Percentiles rank a stretch among this genome's conserved stretches.
These are phyloP conservation scores for Helminthosporium solani DNA, from an alignment of 2,329 filamentous ascomycete species.

Conservation along the genomic window DNA sequence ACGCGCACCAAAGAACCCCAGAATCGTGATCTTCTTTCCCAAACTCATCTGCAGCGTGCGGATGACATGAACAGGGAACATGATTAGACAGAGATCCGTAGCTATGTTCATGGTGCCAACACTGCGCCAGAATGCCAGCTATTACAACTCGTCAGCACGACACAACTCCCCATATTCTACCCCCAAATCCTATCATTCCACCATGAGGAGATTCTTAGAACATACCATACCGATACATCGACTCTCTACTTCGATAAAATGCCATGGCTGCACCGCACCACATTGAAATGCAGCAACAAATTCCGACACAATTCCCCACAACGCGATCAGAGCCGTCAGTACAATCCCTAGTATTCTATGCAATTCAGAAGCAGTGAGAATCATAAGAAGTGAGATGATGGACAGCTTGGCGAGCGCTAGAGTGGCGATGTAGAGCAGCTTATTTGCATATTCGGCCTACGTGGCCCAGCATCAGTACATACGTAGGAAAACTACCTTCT, in stretches of 20 bases:
- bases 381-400: slow-evolving; percentile 39
- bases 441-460: slow-evolving; percentile 39
- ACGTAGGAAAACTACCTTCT: neutral
- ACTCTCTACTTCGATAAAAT: slow-evolving; percentile 13
- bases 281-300: slow-evolving; percentile 36
- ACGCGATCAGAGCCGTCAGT: slow-evolving; percentile 28
- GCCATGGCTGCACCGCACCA: slow-evolving; percentile 30
- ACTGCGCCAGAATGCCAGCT: slow-evolving; percentile 35
- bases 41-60: slow-evolving; percentile 38
- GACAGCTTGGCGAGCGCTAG: slow-evolving; percentile 38
- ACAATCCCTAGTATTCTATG: slow-evolving; percentile 31
- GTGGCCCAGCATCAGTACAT: neutral
- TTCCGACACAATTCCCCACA: slow-evolving; percentile 33
- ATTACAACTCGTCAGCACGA: slow-evolving; percentile 1
- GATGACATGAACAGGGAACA: slow-evolving; percentile 38
- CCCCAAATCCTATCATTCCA: too few species aligned
- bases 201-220: too few species aligned
- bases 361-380: slow-evolving; percentile 31
- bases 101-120: slow-evolving; percentile 36
- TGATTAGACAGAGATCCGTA: slow-evolving; percentile 35
- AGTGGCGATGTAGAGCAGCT: slow-evolving; percentile 37
- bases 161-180: too few species aligned
- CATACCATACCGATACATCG: slow-evolving; percentile 31
- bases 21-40: slow-evolving; percentile 36
- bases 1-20: slow-evolving; percentile 36